Percentiles rank a stretch among this genome's conserved stretches.
Conservation (phyloP, 129 eudicot genomes). For the Flaveria robusta region DNA sequence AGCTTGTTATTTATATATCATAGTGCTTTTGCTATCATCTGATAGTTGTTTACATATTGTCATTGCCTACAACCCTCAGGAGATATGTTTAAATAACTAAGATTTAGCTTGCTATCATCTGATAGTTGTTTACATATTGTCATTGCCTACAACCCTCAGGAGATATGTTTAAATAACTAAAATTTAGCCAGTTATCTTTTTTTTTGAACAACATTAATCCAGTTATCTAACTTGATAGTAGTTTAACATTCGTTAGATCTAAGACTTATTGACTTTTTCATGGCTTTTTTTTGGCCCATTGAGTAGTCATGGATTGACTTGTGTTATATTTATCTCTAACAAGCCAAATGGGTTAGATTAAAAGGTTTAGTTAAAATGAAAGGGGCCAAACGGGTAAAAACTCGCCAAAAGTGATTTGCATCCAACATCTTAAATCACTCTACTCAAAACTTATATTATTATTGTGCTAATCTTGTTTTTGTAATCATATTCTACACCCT, state of each 20-base stretch:
- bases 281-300: constrained; percentile 3
- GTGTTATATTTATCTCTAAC: constrained; percentile 6
- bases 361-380: neutral
- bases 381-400: constrained; percentile 8
- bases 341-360: neutral
- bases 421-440: neutral
- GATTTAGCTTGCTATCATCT: neutral
- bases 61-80: neutral
- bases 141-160: neutral
- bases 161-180: neutral
- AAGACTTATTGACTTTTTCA: constrained; percentile 4
- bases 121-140: too few species aligned
- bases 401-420: neutral
- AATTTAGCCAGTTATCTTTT: too few species aligned
- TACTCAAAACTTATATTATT: neutral
- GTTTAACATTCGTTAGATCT: constrained; percentile 4
- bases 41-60: constrained; percentile 8
- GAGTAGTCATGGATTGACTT: neutral
- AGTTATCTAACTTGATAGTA: neutral
- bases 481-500: neutral
- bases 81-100: neutral
- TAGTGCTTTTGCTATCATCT: neutral
- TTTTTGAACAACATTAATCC: too few species aligned
- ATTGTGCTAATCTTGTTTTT: neutral
- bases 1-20: neutral